Conservation (phyloP, 768 basidiomycete species). For the Lactarius pseudohatsudake region DNA sequence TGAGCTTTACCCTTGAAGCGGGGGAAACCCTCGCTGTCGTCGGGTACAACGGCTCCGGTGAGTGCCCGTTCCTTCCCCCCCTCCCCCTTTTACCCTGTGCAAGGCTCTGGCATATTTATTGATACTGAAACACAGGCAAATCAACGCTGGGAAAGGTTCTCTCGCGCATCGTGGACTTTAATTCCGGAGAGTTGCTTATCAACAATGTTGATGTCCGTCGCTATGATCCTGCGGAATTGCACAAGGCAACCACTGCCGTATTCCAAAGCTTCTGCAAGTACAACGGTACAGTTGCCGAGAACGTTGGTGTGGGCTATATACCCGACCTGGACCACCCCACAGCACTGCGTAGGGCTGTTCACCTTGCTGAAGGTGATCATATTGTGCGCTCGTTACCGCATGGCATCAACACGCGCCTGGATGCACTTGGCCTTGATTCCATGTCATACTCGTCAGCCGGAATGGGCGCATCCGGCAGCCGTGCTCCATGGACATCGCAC, state of each 20-base stretch:
- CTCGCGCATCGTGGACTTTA: constrained; percentile 75
- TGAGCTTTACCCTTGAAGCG: constrained; percentile 66
- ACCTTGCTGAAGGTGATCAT: constrained; percentile 66
- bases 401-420: constrained; percentile 73
- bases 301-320: constrained; percentile 82
- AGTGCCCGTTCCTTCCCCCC: constrained; percentile 30
- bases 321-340: constrained; percentile 55
- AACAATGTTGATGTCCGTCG: constrained; percentile 69
- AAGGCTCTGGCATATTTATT: not conserved
- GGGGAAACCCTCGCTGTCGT: constrained; percentile 86
- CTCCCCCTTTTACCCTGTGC: not conserved
- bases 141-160: constrained; percentile 83
- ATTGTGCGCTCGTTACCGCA: constrained; percentile 66
- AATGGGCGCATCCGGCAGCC: constrained; percentile 40
- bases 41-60: constrained; percentile 80
- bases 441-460: constrained; percentile 38
- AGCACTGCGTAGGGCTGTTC: constrained; percentile 63
- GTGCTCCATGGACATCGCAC: constrained; percentile 46
- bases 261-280: constrained; percentile 88
- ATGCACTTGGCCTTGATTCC: constrained; percentile 58
- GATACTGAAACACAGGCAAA: constrained; percentile 55
- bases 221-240: constrained; percentile 67
- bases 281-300: constrained; percentile 73
- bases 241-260: constrained; percentile 72
- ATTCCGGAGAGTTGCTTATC: constrained; percentile 63